Base-by-base conservation (phyloP, 148 eudicot species). In the Fagopyrum esculentum region DNA sequence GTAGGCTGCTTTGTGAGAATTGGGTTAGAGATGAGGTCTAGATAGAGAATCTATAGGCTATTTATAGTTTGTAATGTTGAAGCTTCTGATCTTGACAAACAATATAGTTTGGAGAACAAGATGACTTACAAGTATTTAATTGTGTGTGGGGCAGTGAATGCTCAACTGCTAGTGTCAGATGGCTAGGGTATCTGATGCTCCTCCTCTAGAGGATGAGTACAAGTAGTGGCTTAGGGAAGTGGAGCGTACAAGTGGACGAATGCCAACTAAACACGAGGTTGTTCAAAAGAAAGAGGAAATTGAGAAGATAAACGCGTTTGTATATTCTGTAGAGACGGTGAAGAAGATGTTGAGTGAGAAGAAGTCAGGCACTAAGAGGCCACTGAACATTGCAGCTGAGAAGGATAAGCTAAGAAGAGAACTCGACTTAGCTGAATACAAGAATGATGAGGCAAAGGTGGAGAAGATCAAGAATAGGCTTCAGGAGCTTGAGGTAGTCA, bases 161-260 rank as follows among this genome's bases (percentile, higher is more conserved):
- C 78, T 92, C 99, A 7, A 91, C 99, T 81, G 99, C 99, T 45
- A 82, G 80, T 95, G 99, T 98, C 98, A 92, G 86, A 95, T 95
- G 99, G 97, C 96, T 51, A 86, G 95, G 87, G 76, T 95, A 48
- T 95, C 99, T 0, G 99, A 95, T 80, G 78, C 93, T 43, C 81
- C 88, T 15, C 99, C 99, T 9, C 56, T 80, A 1, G 91, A 83
- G 85, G 97, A 95, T 59, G 99, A 95, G 84, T 95, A 82, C 81
- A 93, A 86, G 16, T 97, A 85, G 74, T 92, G 97, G 97, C 82
- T 87, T 19, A 85, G 83, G 79, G 98, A 92, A 77, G 97, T 95
- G 74, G 98, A 95, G 81, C 91, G 93, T 12, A 85, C 80, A 19
- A 84, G 82, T 15, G 98, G 96, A 3, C 84, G 91, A 71, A 86